These are phyloP conservation scores for Boletus tomentosulus DNA, from an alignment of 768 basidiomycete species.

Conservation along the genomic window DNA sequence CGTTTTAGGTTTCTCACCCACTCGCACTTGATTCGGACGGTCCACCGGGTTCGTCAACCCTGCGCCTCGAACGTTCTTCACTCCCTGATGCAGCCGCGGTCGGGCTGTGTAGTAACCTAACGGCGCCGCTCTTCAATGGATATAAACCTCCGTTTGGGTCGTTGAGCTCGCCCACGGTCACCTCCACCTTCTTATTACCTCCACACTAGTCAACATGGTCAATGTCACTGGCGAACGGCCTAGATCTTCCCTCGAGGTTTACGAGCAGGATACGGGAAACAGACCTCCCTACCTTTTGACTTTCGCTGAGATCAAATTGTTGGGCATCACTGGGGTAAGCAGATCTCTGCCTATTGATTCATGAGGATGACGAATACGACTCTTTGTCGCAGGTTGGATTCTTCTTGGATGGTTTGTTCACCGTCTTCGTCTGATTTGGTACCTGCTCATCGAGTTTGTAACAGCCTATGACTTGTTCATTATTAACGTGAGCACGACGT, in stretches of 20 bases:
- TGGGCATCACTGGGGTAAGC: slow-evolving; percentile 58
- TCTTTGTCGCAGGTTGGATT: slow-evolving; percentile 50
- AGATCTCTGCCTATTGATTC: neutral
- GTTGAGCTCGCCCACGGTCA: neutral
- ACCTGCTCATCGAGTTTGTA: slow-evolving; percentile 4
- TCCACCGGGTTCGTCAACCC: neutral
- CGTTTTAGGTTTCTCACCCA: neutral
- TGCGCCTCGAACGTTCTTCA: slow-evolving; percentile 2
- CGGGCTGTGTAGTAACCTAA: slow-evolving; percentile 2
- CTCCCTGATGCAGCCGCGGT: neutral
- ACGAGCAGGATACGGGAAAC: slow-evolving; percentile 26
- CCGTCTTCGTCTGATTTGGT: neutral
- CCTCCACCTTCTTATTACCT: neutral
- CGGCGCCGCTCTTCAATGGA: neutral
- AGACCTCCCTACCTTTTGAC: slow-evolving; percentile 40
- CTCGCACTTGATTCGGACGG: neutral
- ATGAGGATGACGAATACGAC: neutral
- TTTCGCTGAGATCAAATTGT: slow-evolving; percentile 51
- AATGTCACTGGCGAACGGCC: neutral
- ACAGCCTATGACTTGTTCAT: slow-evolving; percentile 69
- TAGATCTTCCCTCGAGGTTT: slow-evolving; percentile 21
- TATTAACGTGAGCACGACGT: slow-evolving; percentile 48
- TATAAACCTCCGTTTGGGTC: neutral
- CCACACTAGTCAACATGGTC: slow-evolving; percentile 9
- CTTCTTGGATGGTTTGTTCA: slow-evolving; percentile 61